Conservation (phyloP, 441 rosid genomes). For the Omphalea diandra region DNA sequence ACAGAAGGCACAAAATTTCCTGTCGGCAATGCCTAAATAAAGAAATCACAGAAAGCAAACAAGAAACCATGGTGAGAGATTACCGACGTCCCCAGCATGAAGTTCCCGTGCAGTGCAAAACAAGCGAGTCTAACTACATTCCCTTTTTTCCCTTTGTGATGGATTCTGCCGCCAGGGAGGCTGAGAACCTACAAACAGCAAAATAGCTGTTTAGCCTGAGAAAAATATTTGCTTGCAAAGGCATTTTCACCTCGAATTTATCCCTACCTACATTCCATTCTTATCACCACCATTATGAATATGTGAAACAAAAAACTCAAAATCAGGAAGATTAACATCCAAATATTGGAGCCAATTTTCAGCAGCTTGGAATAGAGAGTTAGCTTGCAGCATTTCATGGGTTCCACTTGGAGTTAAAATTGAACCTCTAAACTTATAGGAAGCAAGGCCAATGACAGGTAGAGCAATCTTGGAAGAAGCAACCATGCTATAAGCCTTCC, state of each 20-base stretch:
- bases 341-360: slow-evolving; percentile 56
- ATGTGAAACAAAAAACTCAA: slow-evolving; percentile 53
- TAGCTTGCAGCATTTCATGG: slow-evolving; percentile 46
- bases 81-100: not conserved
- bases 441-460: slow-evolving; percentile 67
- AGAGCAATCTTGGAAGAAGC: slow-evolving; percentile 40
- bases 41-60: not conserved
- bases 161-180: slow-evolving; percentile 2
- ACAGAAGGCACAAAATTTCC: slow-evolving; percentile 3
- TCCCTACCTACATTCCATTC: slow-evolving; percentile 13
- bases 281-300: slow-evolving; percentile 28
- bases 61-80: not conserved
- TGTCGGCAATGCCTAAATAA: not conserved
- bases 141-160: not conserved
- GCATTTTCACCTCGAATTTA: slow-evolving; percentile 9
- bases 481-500: slow-evolving; percentile 30
- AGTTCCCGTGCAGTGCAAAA: not conserved
- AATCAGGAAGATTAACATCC: slow-evolving; percentile 70
- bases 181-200: slow-evolving; percentile 20
- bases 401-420: slow-evolving; percentile 50
- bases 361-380: slow-evolving; percentile 51
- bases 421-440: slow-evolving; percentile 62
- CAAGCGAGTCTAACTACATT: not conserved
- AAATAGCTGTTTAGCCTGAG: slow-evolving; percentile 4
- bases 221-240: slow-evolving; percentile 12